Percentiles rank a stretch among this genome's conserved stretches.
Conservation (phyloP, 2,329 filamentous ascomycete genomes). For the Lachnellula cervina region DNA sequence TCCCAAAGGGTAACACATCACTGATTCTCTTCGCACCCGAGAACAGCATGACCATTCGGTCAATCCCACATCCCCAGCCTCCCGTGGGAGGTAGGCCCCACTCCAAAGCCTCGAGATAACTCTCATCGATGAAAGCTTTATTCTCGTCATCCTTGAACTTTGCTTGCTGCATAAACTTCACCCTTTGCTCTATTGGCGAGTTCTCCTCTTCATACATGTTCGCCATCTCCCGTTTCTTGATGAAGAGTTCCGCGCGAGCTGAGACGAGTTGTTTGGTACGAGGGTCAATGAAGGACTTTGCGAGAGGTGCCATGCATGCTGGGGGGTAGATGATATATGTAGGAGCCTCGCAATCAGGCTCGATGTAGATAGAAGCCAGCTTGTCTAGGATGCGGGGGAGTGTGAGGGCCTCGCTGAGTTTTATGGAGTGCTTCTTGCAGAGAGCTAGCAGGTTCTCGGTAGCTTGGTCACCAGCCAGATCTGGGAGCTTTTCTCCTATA, state of each 20-base stretch:
- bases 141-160: conserved; percentile 35
- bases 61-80: conserved; percentile 92
- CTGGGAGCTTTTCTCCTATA: conserved; percentile 44
- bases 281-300: conserved; percentile 76
- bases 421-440: conserved; percentile 46
- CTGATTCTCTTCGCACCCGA: conserved; percentile 72
- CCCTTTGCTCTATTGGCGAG: conserved; percentile 76
- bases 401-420: conserved; percentile 47
- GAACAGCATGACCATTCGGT: conserved; percentile 88
- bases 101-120: conserved; percentile 78
- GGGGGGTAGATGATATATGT: conserved; percentile 89
- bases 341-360: conserved; percentile 66
- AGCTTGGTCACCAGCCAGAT: conserved; percentile 46
- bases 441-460: conserved; percentile 51
- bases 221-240: conserved; percentile 73
- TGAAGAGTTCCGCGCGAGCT: conserved; percentile 80
- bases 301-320: conserved; percentile 82
- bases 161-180: conserved; percentile 68
- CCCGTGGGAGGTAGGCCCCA: conserved; percentile 92
- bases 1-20: conserved; percentile 87
- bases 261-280: conserved; percentile 69
- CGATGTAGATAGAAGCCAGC: conserved; percentile 70
- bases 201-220: conserved; percentile 99
- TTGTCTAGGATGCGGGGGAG: conserved; percentile 74
- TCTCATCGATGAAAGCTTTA: conserved; percentile 47